These are phyloP conservation scores for Irpex sp. DNA, from an alignment of 1,284 basidiomycete species.

Conservation along the genomic window DNA sequence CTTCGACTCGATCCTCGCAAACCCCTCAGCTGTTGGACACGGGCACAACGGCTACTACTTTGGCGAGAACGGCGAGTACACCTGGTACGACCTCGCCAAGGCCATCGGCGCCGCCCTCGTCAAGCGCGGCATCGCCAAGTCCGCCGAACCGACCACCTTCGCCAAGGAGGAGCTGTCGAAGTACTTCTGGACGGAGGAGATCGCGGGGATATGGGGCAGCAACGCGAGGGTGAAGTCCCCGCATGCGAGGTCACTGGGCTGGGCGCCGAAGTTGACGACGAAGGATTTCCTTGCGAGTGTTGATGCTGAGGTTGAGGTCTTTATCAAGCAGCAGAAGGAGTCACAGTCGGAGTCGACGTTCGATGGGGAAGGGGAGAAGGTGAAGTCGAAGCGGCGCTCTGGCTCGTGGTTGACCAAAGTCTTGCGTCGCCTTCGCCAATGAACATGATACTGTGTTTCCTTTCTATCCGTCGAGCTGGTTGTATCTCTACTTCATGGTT, in stretches of 20 bases:
- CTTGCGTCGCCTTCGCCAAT: too few relatives aligned
- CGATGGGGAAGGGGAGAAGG: too few relatives aligned
- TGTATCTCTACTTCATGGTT: too few relatives aligned
- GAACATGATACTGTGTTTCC: too few relatives aligned
- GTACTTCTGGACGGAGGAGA: constrained; percentile 12
- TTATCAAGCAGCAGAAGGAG: background rate
- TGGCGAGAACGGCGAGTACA: constrained; percentile 40
- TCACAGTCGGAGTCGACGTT: too few relatives aligned
- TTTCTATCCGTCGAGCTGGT: too few relatives aligned
- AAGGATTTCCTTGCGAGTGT: background rate
- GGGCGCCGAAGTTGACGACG: background rate
- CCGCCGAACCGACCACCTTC: constrained; percentile 6
- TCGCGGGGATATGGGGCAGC: background rate
- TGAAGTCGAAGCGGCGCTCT: too few relatives aligned
- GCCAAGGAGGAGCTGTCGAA: constrained; percentile 6
- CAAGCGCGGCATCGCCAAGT: constrained; percentile 16
- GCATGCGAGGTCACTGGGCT: background rate
- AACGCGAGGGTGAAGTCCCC: background rate
- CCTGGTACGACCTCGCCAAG: constrained; percentile 26
- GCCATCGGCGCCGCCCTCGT: constrained; percentile 30
- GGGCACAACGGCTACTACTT: constrained; percentile 43
- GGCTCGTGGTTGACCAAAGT: too few relatives aligned
- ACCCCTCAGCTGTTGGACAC: constrained; percentile 23
- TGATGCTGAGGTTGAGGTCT: background rate
- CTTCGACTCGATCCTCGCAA: constrained; percentile 13